Evolutionary conservation across 352 stramenopile genomes (phyloP), one percentile per base, ranked within the genome.

Genomic region (Phytophthora ramorum): DNA sequence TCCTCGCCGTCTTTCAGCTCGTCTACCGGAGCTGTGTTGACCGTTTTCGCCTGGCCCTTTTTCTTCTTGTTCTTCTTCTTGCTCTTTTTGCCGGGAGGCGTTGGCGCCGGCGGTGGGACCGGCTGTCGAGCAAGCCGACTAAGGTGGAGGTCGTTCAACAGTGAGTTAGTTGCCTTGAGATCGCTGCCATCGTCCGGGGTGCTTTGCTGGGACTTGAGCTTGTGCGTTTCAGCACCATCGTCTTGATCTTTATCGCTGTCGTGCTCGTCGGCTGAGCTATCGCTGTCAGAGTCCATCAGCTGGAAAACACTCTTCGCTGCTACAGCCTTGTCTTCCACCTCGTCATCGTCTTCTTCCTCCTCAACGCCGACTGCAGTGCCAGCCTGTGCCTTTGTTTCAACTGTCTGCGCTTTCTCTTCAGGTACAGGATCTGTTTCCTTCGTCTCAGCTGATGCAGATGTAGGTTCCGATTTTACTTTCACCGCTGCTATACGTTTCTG

Each of bases 131-230:
- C 77, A 5, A 92, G 30, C n/a, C 82, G 81, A 50, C 69, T 88
- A 32, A 85, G 45, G 50, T 92, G 82, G 9, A 95, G 64, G 12
- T 92, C 76, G 35, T 87, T 85, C 26, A 95, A 68, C 37, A 91
- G 48, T 7, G 66, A 63, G 34, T 81, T 86, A 0, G 76, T 72
- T 46, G 60, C 44, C 26, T 68, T 59, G 2, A 79, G 49, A 45
- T 75, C 70, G 10, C 26, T 30, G 3, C 59, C 54, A 32, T 54
- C 50, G 19, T 62, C 26, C 13, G 41, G 2, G 46, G n/a, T 35
- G 20, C 14, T 43, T 45, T 43, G 40, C 43, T 68, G 35, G 14
- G 41, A 38, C 40, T 58, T 13, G 43, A 55, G 19, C 43, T 60
- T 13, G 28, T 14, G 13, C 0, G 7, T 1, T 52, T 68, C 35